phyloP scores from a whole-genome alignment of 164 flowering plant species.

The Annona cherimola region DNA sequence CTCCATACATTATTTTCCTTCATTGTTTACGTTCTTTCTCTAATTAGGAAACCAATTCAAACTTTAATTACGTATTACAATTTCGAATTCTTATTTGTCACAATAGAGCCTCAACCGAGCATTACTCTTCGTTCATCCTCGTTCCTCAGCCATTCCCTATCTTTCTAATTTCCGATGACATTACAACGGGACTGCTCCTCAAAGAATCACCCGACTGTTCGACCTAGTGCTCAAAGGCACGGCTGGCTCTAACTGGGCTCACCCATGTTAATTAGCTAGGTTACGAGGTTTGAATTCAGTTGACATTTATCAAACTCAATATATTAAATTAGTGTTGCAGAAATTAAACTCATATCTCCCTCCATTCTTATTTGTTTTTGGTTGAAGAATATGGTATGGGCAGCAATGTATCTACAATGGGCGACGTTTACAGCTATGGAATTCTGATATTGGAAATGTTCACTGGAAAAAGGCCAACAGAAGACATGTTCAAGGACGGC shows the following conservation, averaged over 20 bases:
- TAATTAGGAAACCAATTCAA: not conserved
- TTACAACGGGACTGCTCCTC: too few relatives aligned
- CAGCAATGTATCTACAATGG: conserved; percentile 14
- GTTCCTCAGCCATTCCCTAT: not conserved
- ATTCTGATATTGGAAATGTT: conserved; percentile 19
- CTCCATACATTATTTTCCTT: not conserved
- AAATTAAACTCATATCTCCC: not conserved
- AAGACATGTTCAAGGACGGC: conserved; percentile 3
- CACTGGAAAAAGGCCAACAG: conserved; percentile 8
- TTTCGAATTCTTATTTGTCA: not conserved
- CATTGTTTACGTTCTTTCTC: not conserved
- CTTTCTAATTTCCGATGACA: not conserved
- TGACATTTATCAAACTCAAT: too few relatives aligned
- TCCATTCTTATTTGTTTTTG: not conserved
- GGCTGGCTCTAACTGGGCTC: too few relatives aligned
- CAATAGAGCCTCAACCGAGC: not conserved
- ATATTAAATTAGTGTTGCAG: too few relatives aligned
- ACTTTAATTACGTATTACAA: not conserved
- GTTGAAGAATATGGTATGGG: conserved; percentile 28
- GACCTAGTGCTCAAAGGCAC: too few relatives aligned
- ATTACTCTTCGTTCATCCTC: not conserved
- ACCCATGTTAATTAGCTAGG: too few relatives aligned
- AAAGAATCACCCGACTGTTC: too few relatives aligned
- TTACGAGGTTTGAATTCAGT: too few relatives aligned
- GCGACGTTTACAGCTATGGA: conserved; percentile 29